Percentiles rank a stretch among this genome's conserved stretches.
Evolutionary conservation across 2,329 filamentous ascomycete genomes (phyloP).

Genomic region (Pseudocercospora fijiensis): DNA sequence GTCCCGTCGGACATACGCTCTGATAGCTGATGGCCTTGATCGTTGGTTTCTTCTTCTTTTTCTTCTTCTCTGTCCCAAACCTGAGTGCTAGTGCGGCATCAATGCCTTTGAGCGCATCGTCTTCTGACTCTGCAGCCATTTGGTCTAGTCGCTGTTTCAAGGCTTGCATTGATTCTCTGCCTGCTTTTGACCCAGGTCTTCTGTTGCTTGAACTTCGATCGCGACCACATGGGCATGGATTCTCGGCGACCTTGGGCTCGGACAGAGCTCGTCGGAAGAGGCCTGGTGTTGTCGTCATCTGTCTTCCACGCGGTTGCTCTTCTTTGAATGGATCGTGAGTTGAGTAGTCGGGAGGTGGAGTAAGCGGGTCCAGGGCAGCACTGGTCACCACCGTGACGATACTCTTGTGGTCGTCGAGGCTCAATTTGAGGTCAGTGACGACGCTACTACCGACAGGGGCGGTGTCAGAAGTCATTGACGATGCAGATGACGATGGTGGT

Average conservation of each 20-base stretch:
- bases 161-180: not conserved
- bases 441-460: not conserved
- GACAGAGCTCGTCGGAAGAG: constrained; percentile 1
- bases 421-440: not conserved
- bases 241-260: not conserved
- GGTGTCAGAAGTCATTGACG: not conserved
- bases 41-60: not conserved
- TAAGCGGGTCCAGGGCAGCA: not conserved
- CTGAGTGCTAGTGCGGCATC: not conserved
- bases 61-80: not conserved
- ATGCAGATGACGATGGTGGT: constrained; percentile 2
- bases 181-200: constrained; percentile 1
- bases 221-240: not conserved
- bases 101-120: not conserved
- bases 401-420: constrained; percentile 3
- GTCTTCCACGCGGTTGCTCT: not conserved
- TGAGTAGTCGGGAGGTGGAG: not conserved
- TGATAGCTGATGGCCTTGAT: not conserved
- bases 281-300: constrained; percentile 2
- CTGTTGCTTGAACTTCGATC: constrained; percentile 1
- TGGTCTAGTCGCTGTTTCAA: constrained; percentile 4
- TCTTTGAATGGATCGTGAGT: not conserved
- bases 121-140: not conserved
- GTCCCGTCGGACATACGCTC: not conserved
- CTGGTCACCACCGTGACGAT: not conserved